A percentile compares a stretch with the other conserved stretches of the same genome.
Evolutionary conservation across 2,329 filamentous ascomycete species (phyloP).

Genomic region (Calycina marina): DNA sequence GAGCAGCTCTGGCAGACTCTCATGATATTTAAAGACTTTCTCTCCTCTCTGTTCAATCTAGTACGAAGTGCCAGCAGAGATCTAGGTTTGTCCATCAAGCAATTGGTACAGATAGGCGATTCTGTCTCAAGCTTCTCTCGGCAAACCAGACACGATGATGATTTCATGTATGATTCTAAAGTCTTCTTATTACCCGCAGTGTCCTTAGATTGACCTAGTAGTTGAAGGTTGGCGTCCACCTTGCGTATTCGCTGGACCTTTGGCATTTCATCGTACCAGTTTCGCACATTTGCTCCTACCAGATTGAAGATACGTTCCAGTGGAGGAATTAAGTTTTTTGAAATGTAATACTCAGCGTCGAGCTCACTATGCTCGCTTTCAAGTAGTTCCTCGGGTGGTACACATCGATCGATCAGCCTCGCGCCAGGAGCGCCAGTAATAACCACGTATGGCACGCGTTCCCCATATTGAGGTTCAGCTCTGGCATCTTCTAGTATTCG

Average conservation of each 20-base stretch:
- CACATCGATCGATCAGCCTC: constrained; percentile 74
- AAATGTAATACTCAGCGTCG: constrained; percentile 94
- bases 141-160: constrained; percentile 68
- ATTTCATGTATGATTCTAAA: constrained; percentile 86
- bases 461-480: constrained; percentile 84
- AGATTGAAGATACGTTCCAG: constrained; percentile 94
- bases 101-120: constrained; percentile 42
- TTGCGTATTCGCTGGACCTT: constrained; percentile 66
- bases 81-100: constrained; percentile 36
- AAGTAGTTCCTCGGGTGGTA: constrained; percentile 72
- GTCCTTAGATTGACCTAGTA: constrained; percentile 26
- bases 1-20: constrained; percentile 70
- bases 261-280: constrained; percentile 96
- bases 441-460: constrained; percentile 90
- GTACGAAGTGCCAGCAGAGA: constrained; percentile 51
- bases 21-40: constrained; percentile 46
- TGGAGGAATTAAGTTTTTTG: constrained; percentile 87
- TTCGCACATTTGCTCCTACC: constrained; percentile 76
- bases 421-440: constrained; percentile 77
- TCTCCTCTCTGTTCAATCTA: constrained; percentile 48
- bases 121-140: constrained; percentile 28
- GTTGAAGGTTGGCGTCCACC: constrained; percentile 16
- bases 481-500: constrained; percentile 78
- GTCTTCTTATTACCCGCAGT: constrained; percentile 38
- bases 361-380: constrained; percentile 63